phyloP scores from a whole-genome alignment of 2,329 filamentous ascomycete genomes.

The Mycosphaerella sp. region DNA sequence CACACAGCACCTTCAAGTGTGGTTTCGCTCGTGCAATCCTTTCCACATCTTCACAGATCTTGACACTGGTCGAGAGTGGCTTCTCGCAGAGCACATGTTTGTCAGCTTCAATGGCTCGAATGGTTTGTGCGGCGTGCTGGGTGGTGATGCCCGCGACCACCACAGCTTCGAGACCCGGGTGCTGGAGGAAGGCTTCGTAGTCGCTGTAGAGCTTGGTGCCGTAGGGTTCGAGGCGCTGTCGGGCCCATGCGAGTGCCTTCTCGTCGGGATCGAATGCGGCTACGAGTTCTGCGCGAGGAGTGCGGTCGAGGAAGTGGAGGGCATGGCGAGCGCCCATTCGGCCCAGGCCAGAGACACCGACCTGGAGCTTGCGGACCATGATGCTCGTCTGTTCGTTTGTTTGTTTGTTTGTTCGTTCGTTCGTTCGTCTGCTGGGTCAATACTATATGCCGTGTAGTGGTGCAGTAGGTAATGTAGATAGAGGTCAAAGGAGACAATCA shows the following conservation, averaged over 20 bases:
- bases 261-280: conserved; percentile 43
- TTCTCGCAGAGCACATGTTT: conserved; percentile 57
- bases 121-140: conserved; percentile 52
- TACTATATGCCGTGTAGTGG: too few relatives aligned
- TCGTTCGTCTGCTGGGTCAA: too few relatives aligned
- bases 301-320: conserved; percentile 43
- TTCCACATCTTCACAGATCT: conserved; percentile 53
- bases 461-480: too few relatives aligned
- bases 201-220: conserved; percentile 49
- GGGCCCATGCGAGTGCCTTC: conserved; percentile 45
- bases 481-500: too few relatives aligned
- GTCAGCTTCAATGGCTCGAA: conserved; percentile 49
- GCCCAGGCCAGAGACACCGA: conserved; percentile 44
- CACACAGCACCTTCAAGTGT: conserved; percentile 59
- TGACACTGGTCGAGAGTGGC: conserved; percentile 52
- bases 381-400: not conserved
- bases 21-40: conserved; percentile 36
- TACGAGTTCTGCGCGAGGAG: conserved; percentile 42
- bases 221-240: conserved; percentile 44
- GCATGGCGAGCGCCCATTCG: conserved; percentile 47
- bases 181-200: conserved; percentile 53
- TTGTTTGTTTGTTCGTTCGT: too few relatives aligned
- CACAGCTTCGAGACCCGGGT: conserved; percentile 50
- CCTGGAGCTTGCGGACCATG: conserved; percentile 37
- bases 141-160: conserved; percentile 51